phyloP scores from a whole-genome alignment of 2,329 filamentous ascomycete genomes.

The Pseudogymnoascus sp. region DNA sequence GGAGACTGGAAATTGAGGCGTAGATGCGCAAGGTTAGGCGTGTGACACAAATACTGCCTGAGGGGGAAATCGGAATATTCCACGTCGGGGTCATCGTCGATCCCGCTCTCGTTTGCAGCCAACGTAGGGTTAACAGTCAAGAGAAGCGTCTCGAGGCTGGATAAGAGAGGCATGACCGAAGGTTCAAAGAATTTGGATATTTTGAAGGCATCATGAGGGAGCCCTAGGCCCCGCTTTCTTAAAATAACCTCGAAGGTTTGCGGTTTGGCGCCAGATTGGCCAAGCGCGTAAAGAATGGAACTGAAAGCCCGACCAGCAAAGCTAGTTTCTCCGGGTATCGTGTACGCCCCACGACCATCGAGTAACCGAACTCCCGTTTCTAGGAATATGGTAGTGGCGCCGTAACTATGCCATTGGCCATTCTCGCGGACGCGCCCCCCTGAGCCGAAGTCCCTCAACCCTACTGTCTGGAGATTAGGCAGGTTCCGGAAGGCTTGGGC shows the following conservation, averaged over 20 bases:
- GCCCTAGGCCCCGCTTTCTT: constrained; percentile 16
- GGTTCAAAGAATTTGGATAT: constrained; percentile 34
- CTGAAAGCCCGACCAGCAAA: constrained; percentile 31
- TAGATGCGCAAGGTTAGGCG: constrained; percentile 41
- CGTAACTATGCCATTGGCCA: constrained; percentile 47
- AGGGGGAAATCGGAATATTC: constrained; percentile 17
- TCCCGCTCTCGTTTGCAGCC: constrained; percentile 9
- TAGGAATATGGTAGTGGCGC: constrained; percentile 32
- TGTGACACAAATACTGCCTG: constrained; percentile 25
- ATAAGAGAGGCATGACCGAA: constrained; percentile 34
- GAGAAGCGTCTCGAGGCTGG: constrained; percentile 39
- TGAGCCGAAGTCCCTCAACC: constrained; percentile 52
- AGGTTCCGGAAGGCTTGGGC: constrained; percentile 48
- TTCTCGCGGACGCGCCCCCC: constrained; percentile 41
- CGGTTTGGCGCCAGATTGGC: constrained; percentile 31
- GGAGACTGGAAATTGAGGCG: constrained; percentile 40
- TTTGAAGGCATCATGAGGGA: constrained; percentile 39
- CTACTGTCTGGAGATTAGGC: constrained; percentile 44
- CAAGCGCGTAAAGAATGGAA: constrained; percentile 36
- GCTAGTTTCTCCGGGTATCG: constrained; percentile 18
- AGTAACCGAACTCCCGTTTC: constrained; percentile 28
- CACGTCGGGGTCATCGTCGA: constrained; percentile 12
- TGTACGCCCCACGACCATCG: background rate
- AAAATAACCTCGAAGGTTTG: constrained; percentile 42
- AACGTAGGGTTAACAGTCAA: constrained; percentile 27